Evolutionary conservation across 768 basidiomycete species (phyloP), one percentile per base, ranked within the genome.

Genomic region (Russula emetica): DNA sequence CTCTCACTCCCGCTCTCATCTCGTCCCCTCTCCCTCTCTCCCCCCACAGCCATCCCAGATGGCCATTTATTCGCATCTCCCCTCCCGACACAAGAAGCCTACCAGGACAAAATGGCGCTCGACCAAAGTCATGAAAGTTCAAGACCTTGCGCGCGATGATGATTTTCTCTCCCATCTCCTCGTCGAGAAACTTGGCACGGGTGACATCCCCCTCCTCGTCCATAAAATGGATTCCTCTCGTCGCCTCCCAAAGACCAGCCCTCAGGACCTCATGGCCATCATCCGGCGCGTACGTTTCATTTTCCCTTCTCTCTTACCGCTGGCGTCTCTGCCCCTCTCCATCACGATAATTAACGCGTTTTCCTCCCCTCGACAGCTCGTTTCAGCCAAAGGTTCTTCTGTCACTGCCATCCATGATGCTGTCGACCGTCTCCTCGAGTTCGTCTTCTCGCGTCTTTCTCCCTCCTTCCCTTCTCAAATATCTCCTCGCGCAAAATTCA

Each of bases 81-180:
- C 38, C 45, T 26, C 56, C 10, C 36, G 61, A 34, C 55, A 53
- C 58, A 56, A 60, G 57, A 62, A 55, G 2, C 44, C 45, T 10
- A 0, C 28, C 32, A 55, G 45, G 11, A 24, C 65, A 18, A 66
- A 57, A 67, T 92, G 90, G 90, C 85, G 87, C 49, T 86, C 86
- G 22, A 92, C 90, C 55, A 92, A 89, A 80, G 86, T 90, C 70
- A 93, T 93, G 90, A 90, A 90, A 78, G 88, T 90, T 82, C 83
- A 83, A 75, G 92, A 94, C 83, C 83, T 94, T 66, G 89, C 91
- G 71, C 86, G 84, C 75, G 92, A 94, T 77, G 92, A 94, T 74
- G 92, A 94, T 76, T 93, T 92, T 74, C 85, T 94, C 73, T 89
- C 87, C 71, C 89, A 93, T 77, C 81, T 94, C 44, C 84, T 94